Evolutionary conservation across 768 basidiomycete species (phyloP).

Genomic region (Rhizopogon salebrosus): DNA sequence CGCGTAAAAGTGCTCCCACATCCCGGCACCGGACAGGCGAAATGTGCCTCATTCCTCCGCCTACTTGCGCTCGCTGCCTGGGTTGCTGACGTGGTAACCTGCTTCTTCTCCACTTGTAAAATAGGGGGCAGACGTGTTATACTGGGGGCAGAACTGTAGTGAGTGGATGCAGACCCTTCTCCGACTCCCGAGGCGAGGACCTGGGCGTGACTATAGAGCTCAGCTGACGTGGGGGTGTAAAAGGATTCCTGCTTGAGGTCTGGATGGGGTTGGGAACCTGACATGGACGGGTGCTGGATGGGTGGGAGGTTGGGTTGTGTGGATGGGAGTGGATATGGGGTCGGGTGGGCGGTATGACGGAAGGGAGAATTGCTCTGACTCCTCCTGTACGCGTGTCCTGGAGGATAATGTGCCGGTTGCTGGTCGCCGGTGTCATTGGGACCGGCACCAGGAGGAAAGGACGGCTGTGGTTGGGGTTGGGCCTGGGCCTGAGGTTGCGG

Average conservation of each 20-base stretch:
- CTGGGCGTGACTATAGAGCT: conserved; percentile 48
- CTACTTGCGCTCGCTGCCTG: conserved; percentile 88
- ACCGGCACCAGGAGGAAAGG: conserved; percentile 29
- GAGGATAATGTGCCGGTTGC: conserved; percentile 29
- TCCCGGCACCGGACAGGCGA: conserved; percentile 89
- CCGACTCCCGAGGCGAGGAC: conserved; percentile 27
- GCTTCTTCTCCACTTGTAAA: conserved; percentile 87
- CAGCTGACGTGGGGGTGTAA: conserved; percentile 48
- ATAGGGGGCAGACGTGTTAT: conserved; percentile 72
- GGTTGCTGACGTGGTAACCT: conserved; percentile 92
- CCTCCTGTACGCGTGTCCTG: conserved; percentile 28
- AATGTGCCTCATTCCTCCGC: conserved; percentile 86
- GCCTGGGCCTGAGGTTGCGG: no score
- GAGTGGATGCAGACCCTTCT: conserved; percentile 17
- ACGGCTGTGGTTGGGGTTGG: conserved; percentile 34
- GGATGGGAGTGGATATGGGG: conserved; percentile 34
- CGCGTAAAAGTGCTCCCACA: conserved; percentile 98
- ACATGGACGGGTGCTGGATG: conserved; percentile 11
- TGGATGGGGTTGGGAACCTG: conserved; percentile 14
- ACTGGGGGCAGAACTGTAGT: conserved; percentile 25
- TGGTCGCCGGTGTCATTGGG: conserved; percentile 29
- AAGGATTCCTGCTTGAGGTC: conserved; percentile 40
- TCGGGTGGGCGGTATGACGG: conserved; percentile 35
- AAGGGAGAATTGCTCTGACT: conserved; percentile 28
- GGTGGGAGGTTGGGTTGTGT: conserved; percentile 26